Evolutionary conservation across 495 filamentous ascomycete genomes (phyloP).

Genomic region (Tuber umbilicatum): DNA sequence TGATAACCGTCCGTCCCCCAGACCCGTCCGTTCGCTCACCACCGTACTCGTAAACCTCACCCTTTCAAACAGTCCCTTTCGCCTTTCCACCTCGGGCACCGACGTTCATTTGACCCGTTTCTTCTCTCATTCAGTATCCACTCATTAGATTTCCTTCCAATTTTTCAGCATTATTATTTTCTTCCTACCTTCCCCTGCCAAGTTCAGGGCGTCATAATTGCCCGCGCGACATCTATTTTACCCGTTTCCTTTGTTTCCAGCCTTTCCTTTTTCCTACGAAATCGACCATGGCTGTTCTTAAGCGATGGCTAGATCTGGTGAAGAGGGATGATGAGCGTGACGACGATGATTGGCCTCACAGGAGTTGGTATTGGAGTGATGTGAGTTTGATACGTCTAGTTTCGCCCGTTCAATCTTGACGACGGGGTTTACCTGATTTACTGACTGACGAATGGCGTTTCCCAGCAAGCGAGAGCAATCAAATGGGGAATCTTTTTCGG

Average conservation of each 20-base stretch:
- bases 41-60: slow-evolving; percentile 4
- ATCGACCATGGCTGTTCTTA: slow-evolving; percentile 25
- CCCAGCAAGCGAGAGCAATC: slow-evolving; percentile 42
- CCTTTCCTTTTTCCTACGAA: slow-evolving; percentile 13
- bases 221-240: not conserved
- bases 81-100: not conserved
- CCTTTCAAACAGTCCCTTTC: not conserved
- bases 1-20: slow-evolving; percentile 10
- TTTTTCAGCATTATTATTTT: not conserved
- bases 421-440: not conserved
- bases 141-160: slow-evolving; percentile 21
- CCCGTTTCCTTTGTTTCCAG: not conserved
- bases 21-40: slow-evolving; percentile 12
- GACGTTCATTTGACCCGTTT: slow-evolving; percentile 7
- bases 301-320: slow-evolving; percentile 15
- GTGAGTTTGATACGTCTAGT: slow-evolving; percentile 11
- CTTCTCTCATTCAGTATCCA: slow-evolving; percentile 7
- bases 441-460: slow-evolving; percentile 6
- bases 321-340: slow-evolving; percentile 27
- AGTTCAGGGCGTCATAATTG: not conserved
- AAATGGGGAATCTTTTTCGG: slow-evolving; percentile 64
- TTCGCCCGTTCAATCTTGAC: not conserved
- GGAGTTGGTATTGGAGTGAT: slow-evolving; percentile 36
- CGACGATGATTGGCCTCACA: slow-evolving; percentile 21
- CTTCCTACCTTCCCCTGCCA: not conserved